Conservation (phyloP, 78 protist species). For the slime mould (Dictyostelium discoideum) region DNA sequence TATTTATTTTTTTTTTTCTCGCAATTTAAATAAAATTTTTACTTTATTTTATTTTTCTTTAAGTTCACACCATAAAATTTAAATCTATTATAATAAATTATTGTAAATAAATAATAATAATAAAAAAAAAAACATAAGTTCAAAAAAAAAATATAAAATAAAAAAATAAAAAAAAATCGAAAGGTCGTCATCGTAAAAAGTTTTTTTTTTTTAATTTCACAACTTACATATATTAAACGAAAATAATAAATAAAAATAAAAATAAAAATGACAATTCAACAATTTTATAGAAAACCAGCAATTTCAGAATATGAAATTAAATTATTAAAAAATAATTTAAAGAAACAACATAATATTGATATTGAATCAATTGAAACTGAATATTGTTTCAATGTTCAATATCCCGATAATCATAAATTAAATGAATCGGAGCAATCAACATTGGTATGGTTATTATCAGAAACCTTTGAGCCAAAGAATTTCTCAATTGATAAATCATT, state of each 20-base stretch:
- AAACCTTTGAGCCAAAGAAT: slow-evolving; percentile 81
- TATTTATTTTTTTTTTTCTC: not conserved
- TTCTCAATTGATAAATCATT: slow-evolving; percentile 34
- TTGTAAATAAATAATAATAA: not conserved
- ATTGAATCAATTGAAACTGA: slow-evolving; percentile 63
- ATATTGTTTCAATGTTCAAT: slow-evolving; percentile 78
- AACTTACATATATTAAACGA: not conserved
- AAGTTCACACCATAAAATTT: not conserved
- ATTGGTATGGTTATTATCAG: slow-evolving; percentile 74
- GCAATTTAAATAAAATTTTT: too few species aligned
- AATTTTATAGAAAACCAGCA: slow-evolving; percentile 81
- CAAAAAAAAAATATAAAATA: not conserved
- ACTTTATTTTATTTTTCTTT: too few species aligned
- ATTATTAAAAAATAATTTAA: not conserved
- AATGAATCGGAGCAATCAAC: not conserved
- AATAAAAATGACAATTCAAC: slow-evolving; percentile 44
- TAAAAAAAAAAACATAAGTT: not conserved
- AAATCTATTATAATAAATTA: not conserved
- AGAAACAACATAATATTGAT: not conserved
- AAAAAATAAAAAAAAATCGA: not conserved
- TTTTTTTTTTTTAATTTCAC: not conserved
- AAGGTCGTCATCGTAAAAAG: not conserved
- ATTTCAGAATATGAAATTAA: slow-evolving; percentile 37
- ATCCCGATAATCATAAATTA: not conserved
- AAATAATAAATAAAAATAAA: not conserved